phyloP scores from a whole-genome alignment of 148 eudicot species.

The Suaeda aralocaspica region DNA sequence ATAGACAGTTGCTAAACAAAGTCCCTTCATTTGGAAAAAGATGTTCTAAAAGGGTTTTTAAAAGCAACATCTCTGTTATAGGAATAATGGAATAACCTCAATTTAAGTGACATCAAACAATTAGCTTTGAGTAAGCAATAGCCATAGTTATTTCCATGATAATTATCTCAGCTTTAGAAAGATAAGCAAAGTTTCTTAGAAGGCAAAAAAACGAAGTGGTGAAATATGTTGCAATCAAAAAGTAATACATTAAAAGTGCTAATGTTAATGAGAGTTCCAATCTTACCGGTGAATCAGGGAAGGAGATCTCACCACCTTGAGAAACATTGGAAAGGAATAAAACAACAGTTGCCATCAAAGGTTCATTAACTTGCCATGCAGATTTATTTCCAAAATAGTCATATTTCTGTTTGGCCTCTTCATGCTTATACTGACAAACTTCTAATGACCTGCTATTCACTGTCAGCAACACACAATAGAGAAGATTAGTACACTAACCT shows the following conservation, averaged over 20 bases:
- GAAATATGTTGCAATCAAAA: too few relatives aligned
- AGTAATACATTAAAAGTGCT: neutral
- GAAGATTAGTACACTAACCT: constrained; percentile 9
- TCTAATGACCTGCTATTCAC: constrained; percentile 57
- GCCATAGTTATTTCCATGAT: neutral
- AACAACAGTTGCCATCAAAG: constrained; percentile 77
- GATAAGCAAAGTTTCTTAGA: neutral
- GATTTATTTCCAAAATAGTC: constrained; percentile 51
- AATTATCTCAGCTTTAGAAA: neutral
- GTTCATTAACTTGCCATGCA: constrained; percentile 32
- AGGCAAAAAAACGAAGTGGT: neutral
- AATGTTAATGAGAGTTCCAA: neutral
- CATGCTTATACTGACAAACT: constrained; percentile 44
- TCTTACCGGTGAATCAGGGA: constrained; percentile 73
- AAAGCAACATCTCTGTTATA: neutral
- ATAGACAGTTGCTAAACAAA: neutral
- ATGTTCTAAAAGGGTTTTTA: neutral
- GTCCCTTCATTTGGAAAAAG: neutral
- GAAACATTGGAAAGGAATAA: constrained; percentile 69
- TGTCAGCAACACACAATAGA: constrained; percentile 21
- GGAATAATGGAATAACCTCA: neutral
- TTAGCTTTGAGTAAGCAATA: neutral
- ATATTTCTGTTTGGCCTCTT: constrained; percentile 41
- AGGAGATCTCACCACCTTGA: constrained; percentile 78
- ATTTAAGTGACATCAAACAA: neutral